These are phyloP conservation scores for Mycena maculata DNA, from an alignment of 768 basidiomycete genomes.

Conservation along the genomic window DNA sequence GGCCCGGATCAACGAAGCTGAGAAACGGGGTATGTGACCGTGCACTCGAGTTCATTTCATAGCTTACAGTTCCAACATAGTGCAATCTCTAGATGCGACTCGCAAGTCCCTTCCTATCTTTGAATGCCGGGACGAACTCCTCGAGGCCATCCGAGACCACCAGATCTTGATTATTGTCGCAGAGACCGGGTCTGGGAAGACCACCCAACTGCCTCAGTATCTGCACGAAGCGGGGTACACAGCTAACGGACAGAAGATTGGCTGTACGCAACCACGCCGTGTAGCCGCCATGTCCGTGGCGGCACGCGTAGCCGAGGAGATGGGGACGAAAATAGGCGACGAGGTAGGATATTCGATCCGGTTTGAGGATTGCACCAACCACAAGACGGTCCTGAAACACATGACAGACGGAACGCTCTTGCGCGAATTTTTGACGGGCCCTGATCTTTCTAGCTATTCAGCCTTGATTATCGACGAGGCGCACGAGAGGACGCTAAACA, in stretches of 20 bases:
- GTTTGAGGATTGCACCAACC: slow-evolving; percentile 98
- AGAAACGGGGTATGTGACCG: background rate
- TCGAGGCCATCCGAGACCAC: slow-evolving; percentile 60
- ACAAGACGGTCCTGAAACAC: slow-evolving; percentile 98
- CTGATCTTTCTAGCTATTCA: slow-evolving; percentile 88
- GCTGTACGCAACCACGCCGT: slow-evolving; percentile 98
- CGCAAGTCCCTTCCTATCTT: slow-evolving; percentile 7
- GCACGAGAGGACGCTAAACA: slow-evolving; percentile 96
- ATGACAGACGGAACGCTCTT: slow-evolving; percentile 99
- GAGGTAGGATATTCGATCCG: slow-evolving; percentile 99
- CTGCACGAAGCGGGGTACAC: slow-evolving; percentile 94
- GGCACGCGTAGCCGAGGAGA: slow-evolving; percentile 97
- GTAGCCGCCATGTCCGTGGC: slow-evolving; percentile 99
- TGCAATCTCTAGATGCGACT: slow-evolving; percentile 5
- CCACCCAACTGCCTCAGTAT: slow-evolving; percentile 98
- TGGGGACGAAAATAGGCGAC: slow-evolving; percentile 94
- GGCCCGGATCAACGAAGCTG: background rate
- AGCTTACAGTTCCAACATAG: background rate
- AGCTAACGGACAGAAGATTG: slow-evolving; percentile 83
- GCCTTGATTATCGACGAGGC: slow-evolving; percentile 98
- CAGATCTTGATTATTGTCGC: slow-evolving; percentile 98
- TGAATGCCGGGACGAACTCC: background rate
- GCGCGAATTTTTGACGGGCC: slow-evolving; percentile 94
- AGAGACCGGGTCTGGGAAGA: slow-evolving; percentile 98
- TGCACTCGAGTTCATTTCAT: too few relatives aligned